phyloP scores from a whole-genome alignment of 2,329 filamentous ascomycete genomes.

The Apiospora sp. region DNA sequence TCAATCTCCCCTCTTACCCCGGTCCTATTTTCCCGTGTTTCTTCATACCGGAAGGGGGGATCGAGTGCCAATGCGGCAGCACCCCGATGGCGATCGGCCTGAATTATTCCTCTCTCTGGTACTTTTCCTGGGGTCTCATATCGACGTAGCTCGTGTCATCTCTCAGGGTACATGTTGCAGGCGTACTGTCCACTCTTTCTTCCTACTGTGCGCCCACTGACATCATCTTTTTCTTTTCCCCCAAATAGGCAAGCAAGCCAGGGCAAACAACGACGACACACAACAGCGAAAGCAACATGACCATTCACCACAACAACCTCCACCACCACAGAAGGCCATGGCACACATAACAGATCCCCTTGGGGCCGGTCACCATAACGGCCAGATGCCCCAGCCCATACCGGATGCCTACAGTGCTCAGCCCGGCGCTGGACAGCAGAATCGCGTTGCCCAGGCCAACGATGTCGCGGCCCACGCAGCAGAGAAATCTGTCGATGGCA shows the following conservation, averaged over 20 bases:
- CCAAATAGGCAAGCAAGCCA: slow-evolving; percentile 82
- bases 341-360: slow-evolving; percentile 53
- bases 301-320: slow-evolving; percentile 55
- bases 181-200: slow-evolving; percentile 19
- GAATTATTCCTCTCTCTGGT: slow-evolving; percentile 21
- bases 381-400: slow-evolving; percentile 51
- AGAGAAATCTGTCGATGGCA: slow-evolving; percentile 60
- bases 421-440: slow-evolving; percentile 63
- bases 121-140: slow-evolving; percentile 19
- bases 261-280: slow-evolving; percentile 63
- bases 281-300: slow-evolving; percentile 56
- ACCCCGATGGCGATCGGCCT: not conserved
- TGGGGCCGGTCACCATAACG: slow-evolving; percentile 48
- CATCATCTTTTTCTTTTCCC: slow-evolving; percentile 34
- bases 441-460: slow-evolving; percentile 73
- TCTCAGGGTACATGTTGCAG: slow-evolving; percentile 14
- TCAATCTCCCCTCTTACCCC: slow-evolving; percentile 25
- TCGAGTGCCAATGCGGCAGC: slow-evolving; percentile 19
- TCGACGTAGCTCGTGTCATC: slow-evolving; percentile 22
- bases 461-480: slow-evolving; percentile 69
- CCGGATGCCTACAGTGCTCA: slow-evolving; percentile 69
- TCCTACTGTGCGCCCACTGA: slow-evolving; percentile 41
- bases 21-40: slow-evolving; percentile 18
- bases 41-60: slow-evolving; percentile 3
- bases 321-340: slow-evolving; percentile 62